Evolutionary conservation across 1,139 yeast species (phyloP), one percentile per base, ranked within the genome.

Genomic region (Debaryomyces coudertii): DNA sequence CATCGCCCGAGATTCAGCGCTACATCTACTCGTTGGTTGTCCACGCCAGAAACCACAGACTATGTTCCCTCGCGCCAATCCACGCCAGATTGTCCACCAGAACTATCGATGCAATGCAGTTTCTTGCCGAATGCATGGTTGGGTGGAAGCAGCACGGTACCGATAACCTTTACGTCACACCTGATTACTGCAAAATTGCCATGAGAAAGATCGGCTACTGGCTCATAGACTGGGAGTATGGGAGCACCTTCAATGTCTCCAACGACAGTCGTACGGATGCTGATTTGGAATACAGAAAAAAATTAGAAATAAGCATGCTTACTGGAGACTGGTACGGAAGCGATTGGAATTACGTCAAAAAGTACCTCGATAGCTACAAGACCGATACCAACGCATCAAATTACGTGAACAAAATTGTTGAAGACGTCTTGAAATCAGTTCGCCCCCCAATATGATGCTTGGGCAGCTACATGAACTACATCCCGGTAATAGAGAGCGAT

Each of bases 321-420:
- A 65, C 73, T 1, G 79, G 77, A 2, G 78, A 72, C 51, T 75
- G 79, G 79, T 73, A 67, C 49, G 79, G 77, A 3, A 65, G 76
- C 46, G 78, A 73, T 40, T 73, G 72, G 66, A 52, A 55, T n/a
- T 63, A 62, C 44, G 76, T 66, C 7, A 59, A 64, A 50, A 53
- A 58, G 41, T 74, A 68, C 50, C 52, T 75, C 25, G 50, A 55
- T 16, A 51, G 52, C 18, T 56, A 62, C 34, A 46, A 51, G 42
- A 55, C 66, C 9, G 48, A 47, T 14, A 44, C 53, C n/a, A 57
- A 68, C 22, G 66, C 72, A 4, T 66, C 71, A 0, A 77, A 77
- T 2, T 64, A 52, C 45, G 57, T 66, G 20, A 75, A 75, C 47
- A 47, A 49, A 18, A 57, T 75, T 1, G 67, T 75, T 4, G 79